Percentiles rank a stretch among this genome's conserved stretches.
Evolutionary conservation across 2,329 filamentous ascomycete species (phyloP).

Genomic region (Podosphaera fusca): DNA sequence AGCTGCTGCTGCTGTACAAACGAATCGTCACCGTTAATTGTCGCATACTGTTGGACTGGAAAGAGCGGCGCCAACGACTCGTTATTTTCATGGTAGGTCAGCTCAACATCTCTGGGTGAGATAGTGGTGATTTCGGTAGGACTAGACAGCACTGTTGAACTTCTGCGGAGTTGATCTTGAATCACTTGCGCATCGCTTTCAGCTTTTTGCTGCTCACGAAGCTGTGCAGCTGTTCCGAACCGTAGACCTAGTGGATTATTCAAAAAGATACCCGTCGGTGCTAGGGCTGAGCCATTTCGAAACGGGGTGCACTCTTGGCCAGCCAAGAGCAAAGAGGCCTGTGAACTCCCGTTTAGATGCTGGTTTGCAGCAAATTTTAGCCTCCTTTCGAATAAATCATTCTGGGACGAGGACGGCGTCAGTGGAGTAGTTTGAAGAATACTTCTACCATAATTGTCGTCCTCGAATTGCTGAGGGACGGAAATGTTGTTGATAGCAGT

Average conservation of each 20-base stretch:
- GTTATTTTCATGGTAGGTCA: slow-evolving; percentile 61
- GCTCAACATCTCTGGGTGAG: slow-evolving; percentile 73
- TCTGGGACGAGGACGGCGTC: slow-evolving; percentile 25
- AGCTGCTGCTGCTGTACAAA: slow-evolving; percentile 16
- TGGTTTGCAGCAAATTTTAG: slow-evolving; percentile 60
- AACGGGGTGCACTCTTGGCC: slow-evolving; percentile 62
- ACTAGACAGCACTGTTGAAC: slow-evolving; percentile 23
- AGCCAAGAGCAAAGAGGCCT: slow-evolving; percentile 20
- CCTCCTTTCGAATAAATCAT: slow-evolving; percentile 48
- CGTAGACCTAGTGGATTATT: slow-evolving; percentile 16
- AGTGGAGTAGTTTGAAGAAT: slow-evolving; percentile 8
- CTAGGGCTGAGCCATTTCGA: slow-evolving; percentile 42
- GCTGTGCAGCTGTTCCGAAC: slow-evolving; percentile 32
- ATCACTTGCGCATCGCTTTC: slow-evolving; percentile 29
- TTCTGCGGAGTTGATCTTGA: slow-evolving; percentile 19
- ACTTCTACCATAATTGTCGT: slow-evolving; percentile 6
- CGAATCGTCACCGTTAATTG: slow-evolving; percentile 12
- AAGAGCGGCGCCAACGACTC: slow-evolving; percentile 53
- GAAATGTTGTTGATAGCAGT: too few relatives aligned
- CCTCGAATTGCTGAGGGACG: neutral
- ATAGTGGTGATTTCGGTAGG: slow-evolving; percentile 44
- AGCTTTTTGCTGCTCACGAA: slow-evolving; percentile 36
- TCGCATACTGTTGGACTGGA: slow-evolving; percentile 28
- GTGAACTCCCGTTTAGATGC: slow-evolving; percentile 35
- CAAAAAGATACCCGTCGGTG: slow-evolving; percentile 20